Evolutionary conservation across 306 rosid genomes (phyloP), one percentile per base, ranked within the genome.

Genomic region (Alnus rubra): DNA sequence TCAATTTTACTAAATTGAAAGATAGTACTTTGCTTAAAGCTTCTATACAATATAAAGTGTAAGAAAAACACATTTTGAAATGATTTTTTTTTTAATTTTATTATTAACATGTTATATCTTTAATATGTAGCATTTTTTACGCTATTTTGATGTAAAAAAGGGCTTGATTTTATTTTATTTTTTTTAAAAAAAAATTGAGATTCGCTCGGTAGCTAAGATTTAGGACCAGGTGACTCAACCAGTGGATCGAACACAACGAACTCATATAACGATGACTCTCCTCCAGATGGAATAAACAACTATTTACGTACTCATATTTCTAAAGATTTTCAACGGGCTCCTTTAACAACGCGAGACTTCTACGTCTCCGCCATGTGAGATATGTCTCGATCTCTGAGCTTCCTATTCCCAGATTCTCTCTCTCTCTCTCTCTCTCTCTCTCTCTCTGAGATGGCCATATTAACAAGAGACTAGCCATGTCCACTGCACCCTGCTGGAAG

Each of bases 321-420:
- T 15, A 5, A 35, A 58, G 44, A 4, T 78, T 54, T 48, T 62
- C 86, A 78, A 80, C 84, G 81, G 79, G 84, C 56, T 65, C 30
- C 81, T 79, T 73, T 74, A 83, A 84, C 88, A 80, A 86, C 77
- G 92, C 84, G 88, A 88, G 91, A 76, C 15, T 84, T 84, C 68
- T 76, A 71, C 89, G 95, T 78, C 50, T 69, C 69, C 69, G 84
- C 96, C 98, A 92, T 93, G 98, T 92, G 98, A 91, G 79, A 71
- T 52, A 64, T 84, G 89, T 75, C 95, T 94, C 89, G 98, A 80
- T 85, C 77, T 45, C 84, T 75, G 93, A 84, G 93, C 97, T 88
- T 86, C 86, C 78, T 49, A 78, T 65, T 82, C 81, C 58, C 51
- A 28, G 33, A 74, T 55, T 76, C 74, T 30, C 48, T 65, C 69